Percentiles rank a stretch among this genome's conserved stretches.
phyloP scores from a whole-genome alignment of 140 eudicot genomes.

The Senecio squalidus region DNA sequence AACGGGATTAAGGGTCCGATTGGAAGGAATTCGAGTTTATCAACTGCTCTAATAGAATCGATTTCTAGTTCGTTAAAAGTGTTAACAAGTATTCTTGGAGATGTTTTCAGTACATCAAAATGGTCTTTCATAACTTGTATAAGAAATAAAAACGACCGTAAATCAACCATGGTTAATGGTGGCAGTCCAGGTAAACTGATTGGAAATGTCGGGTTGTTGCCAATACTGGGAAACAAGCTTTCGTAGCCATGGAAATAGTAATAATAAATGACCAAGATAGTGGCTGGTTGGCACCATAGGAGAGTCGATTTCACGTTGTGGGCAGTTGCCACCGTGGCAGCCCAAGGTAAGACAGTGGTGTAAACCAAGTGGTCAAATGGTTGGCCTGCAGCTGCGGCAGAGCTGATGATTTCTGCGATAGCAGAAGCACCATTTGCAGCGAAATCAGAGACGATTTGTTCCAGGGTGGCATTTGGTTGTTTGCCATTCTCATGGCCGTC shows the following conservation, averaged over 20 bases:
- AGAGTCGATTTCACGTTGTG: slow-evolving; percentile 16
- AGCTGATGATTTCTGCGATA: slow-evolving; percentile 8
- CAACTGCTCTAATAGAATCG: too few species aligned
- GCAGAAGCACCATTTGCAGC: slow-evolving; percentile 3
- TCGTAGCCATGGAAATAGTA: too few species aligned
- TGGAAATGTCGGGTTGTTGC: not conserved
- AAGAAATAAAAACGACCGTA: slow-evolving; percentile 1
- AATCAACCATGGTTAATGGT: not conserved
- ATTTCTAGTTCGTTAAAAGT: too few species aligned
- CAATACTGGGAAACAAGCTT: not conserved
- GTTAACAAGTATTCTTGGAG: too few species aligned
- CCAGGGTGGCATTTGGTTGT: slow-evolving; percentile 7
- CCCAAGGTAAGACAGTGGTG: slow-evolving; percentile 35
- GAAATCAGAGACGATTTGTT: slow-evolving; percentile 15
- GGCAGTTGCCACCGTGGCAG: slow-evolving; percentile 13
- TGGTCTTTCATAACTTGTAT: too few species aligned
- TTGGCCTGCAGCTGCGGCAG: slow-evolving; percentile 1
- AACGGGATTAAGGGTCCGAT: too few species aligned
- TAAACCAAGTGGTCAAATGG: too few species aligned
- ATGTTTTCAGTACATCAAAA: too few species aligned
- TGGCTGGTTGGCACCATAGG: too few species aligned
- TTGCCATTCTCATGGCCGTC: slow-evolving; percentile 28
- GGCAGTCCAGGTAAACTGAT: too few species aligned
- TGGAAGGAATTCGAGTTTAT: too few species aligned
- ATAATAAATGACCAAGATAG: slow-evolving; percentile 19